Evolutionary conservation across 768 basidiomycete species (phyloP).

Genomic region (Daedalea quercina): DNA sequence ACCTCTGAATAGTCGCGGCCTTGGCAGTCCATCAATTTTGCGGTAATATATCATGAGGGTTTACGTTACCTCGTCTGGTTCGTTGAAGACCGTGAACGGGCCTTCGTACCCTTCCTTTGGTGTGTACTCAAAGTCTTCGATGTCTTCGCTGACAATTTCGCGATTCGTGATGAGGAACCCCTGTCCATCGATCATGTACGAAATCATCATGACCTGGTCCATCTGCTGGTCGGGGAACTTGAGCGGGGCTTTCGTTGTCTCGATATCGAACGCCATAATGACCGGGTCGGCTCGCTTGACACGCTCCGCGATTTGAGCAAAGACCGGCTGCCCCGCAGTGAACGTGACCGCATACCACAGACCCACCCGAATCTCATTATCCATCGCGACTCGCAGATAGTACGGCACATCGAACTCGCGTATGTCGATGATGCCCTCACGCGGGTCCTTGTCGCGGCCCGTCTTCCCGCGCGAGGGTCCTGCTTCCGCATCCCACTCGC

Average conservation of each 20-base stretch:
- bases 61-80: constrained; percentile 75
- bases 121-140: constrained; percentile 98
- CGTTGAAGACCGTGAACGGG: constrained; percentile 93
- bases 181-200: constrained; percentile 98
- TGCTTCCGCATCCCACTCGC: constrained; percentile 47
- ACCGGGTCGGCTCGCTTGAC: constrained; percentile 99
- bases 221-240: constrained; percentile 95
- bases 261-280: constrained; percentile 98
- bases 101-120: constrained; percentile 98
- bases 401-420: constrained; percentile 97
- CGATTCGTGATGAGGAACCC: constrained; percentile 97
- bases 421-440: constrained; percentile 88
- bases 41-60: background rate
- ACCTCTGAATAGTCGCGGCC: constrained; percentile 76
- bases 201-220: constrained; percentile 99
- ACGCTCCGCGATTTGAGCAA: constrained; percentile 68
- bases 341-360: constrained; percentile 95
- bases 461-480: constrained; percentile 21
- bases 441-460: constrained; percentile 69
- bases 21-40: constrained; percentile 23
- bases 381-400: constrained; percentile 97
- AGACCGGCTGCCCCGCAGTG: constrained; percentile 67
- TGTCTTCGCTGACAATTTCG: constrained; percentile 95
- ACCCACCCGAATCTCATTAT: constrained; percentile 95
- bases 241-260: constrained; percentile 98